A percentile compares a stretch with the other conserved stretches of the same genome.
These are phyloP conservation scores for Warburgia ugandensis DNA, from an alignment of 164 flowering plant genomes.

Conservation along the genomic window DNA sequence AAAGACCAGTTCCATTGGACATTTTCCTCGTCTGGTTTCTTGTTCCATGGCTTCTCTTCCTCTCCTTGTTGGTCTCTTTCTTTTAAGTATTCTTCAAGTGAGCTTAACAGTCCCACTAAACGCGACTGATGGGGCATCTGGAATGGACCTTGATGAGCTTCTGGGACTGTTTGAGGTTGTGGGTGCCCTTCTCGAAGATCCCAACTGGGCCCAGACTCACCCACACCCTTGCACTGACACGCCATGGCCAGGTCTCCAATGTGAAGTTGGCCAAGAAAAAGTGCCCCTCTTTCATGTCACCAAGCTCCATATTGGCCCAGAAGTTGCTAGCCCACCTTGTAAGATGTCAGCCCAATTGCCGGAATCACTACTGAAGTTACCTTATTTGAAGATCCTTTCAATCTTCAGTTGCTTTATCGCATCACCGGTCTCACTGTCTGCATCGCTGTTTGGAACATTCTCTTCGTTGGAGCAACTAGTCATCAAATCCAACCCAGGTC, in stretches of 20 bases:
- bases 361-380: constrained; percentile 27
- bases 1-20: not conserved
- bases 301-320: constrained; percentile 38
- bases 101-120: not conserved
- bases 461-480: constrained; percentile 36
- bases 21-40: not conserved
- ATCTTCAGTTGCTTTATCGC: constrained; percentile 35
- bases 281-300: constrained; percentile 37
- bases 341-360: constrained; percentile 32
- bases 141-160: constrained; percentile 38
- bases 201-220: constrained; percentile 36
- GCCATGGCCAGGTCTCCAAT: constrained; percentile 57
- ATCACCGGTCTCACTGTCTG: constrained; percentile 25
- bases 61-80: not conserved
- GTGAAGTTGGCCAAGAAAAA: constrained; percentile 31
- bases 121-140: constrained; percentile 10
- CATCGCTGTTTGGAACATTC: constrained; percentile 23
- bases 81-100: not conserved
- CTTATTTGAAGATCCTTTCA: constrained; percentile 39
- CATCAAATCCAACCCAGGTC: constrained; percentile 36
- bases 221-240: constrained; percentile 54
- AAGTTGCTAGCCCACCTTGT: constrained; percentile 37
- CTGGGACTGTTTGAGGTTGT: constrained; percentile 41
- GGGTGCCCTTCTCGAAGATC: constrained; percentile 36
- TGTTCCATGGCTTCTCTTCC: constrained; percentile 7